Conservation (phyloP, 164 flowering plant species). For the Vitis rupestris region DNA sequence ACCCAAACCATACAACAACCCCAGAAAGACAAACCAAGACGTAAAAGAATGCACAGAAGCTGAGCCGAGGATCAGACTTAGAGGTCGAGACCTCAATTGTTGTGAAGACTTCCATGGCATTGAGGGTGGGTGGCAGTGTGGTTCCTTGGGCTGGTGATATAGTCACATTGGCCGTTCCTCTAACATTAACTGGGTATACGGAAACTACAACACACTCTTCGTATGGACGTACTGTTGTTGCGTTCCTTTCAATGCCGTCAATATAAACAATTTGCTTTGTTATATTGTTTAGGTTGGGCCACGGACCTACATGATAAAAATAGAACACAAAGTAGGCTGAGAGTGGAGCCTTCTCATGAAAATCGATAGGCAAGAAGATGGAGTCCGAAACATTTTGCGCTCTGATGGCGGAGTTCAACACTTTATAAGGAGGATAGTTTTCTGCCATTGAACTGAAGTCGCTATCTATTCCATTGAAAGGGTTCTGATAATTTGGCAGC, state of each 20-base stretch:
- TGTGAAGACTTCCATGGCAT: slow-evolving; percentile 13
- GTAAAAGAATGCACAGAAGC: neutral
- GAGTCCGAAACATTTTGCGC: neutral
- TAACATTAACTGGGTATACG: neutral
- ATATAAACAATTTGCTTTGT: neutral
- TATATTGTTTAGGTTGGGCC: neutral
- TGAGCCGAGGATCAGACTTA: no score
- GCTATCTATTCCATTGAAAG: neutral
- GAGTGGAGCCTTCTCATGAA: neutral
- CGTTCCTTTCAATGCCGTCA: neutral
- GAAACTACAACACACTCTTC: neutral
- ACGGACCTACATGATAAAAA: neutral
- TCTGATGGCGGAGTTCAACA: slow-evolving; percentile 1
- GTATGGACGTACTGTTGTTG: no score
- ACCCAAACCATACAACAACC: no score
- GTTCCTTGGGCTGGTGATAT: neutral
- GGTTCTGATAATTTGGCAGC: neutral
- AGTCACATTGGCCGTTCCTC: slow-evolving; percentile 5
- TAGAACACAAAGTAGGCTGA: slow-evolving; percentile 18
- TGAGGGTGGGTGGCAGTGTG: slow-evolving; percentile 9
- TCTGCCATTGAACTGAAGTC: neutral
- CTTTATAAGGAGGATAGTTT: neutral
- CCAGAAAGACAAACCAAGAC: neutral
- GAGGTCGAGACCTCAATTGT: neutral
- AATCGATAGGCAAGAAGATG: neutral